Conservation (phyloP, 192 early-diverging fungal genomes). For the Coemansia sp. region DNA sequence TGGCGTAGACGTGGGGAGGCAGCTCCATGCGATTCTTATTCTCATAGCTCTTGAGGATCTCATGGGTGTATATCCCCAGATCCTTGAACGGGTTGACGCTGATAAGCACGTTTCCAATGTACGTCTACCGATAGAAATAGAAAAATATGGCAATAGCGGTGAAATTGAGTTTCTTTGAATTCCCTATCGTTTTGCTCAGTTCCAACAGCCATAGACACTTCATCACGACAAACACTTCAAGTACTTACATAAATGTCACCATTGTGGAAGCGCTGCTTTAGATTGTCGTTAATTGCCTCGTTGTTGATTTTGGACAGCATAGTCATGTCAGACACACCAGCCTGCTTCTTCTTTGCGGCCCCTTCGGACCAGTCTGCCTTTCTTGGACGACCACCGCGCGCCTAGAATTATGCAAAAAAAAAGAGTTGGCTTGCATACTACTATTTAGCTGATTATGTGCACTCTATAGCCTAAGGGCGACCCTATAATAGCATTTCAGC, state of each 20-base stretch:
- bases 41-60: constrained; percentile 82
- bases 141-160: neutral
- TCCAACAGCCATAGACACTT: neutral
- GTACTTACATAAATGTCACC: constrained; percentile 85
- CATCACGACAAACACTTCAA: neutral
- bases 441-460: neutral
- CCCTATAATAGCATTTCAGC: neutral
- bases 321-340: constrained; percentile 86
- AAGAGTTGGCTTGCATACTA: neutral
- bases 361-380: constrained; percentile 78
- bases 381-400: constrained; percentile 45
- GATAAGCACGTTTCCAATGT: constrained; percentile 89
- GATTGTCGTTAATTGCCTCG: constrained; percentile 92
- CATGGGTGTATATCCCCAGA: constrained; percentile 91
- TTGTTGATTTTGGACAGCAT: constrained; percentile 92
- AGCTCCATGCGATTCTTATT: constrained; percentile 86
- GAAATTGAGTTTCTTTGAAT: neutral
- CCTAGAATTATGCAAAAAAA: constrained; percentile 17
- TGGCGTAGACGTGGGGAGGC: constrained; percentile 97
- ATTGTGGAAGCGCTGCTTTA: constrained; percentile 85
- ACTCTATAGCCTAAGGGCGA: neutral
- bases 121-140: constrained; percentile 62
- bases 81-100: constrained; percentile 97
- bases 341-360: constrained; percentile 71
- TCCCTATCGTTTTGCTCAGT: neutral